Conservation (phyloP, 1,284 basidiomycete species). For the Laetiporus sulphureus region DNA sequence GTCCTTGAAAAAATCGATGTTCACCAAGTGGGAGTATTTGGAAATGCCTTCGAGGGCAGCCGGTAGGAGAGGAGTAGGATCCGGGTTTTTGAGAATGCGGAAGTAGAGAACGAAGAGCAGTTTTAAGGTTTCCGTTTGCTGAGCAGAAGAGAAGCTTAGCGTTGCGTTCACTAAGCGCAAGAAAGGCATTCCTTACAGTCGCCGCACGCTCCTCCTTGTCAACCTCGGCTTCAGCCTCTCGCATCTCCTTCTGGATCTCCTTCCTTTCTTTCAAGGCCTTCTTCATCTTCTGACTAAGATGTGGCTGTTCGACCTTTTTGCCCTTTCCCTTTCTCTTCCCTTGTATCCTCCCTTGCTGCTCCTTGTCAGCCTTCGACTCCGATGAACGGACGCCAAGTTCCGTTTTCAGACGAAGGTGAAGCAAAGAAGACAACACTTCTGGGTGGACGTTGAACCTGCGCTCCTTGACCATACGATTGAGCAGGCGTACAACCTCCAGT, state of each 20-base stretch:
- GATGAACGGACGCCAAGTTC: constrained; percentile 82
- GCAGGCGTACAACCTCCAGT: constrained; percentile 83
- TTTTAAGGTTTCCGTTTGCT: constrained; percentile 98
- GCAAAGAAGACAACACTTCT: constrained; percentile 80
- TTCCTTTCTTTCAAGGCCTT: constrained; percentile 78
- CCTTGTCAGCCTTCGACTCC: constrained; percentile 56
- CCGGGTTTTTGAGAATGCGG: constrained; percentile 86
- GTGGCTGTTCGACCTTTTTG: constrained; percentile 56
- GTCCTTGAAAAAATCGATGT: constrained; percentile 98
- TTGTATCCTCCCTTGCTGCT: constrained; percentile 25
- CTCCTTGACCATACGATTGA: constrained; percentile 97
- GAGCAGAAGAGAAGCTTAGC: constrained; percentile 12
- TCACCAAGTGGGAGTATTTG: constrained; percentile 93
- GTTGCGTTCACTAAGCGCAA: constrained; percentile 8
- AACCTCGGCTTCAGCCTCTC: constrained; percentile 91
- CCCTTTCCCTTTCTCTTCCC: constrained; percentile 53
- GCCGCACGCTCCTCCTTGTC: constrained; percentile 86
- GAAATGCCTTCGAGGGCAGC: constrained; percentile 90
- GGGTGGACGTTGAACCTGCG: constrained; percentile 87
- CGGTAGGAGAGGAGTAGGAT: constrained; percentile 78
- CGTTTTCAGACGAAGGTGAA: constrained; percentile 82
- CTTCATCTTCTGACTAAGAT: constrained; percentile 84
- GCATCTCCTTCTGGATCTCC: constrained; percentile 85
- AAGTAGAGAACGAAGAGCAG: constrained; percentile 98
- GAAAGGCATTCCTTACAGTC: constrained; percentile 44